These are phyloP conservation scores for Nicotiana noctiflora DNA, from an alignment of 257 asterid genomes.

Conservation along the genomic window DNA sequence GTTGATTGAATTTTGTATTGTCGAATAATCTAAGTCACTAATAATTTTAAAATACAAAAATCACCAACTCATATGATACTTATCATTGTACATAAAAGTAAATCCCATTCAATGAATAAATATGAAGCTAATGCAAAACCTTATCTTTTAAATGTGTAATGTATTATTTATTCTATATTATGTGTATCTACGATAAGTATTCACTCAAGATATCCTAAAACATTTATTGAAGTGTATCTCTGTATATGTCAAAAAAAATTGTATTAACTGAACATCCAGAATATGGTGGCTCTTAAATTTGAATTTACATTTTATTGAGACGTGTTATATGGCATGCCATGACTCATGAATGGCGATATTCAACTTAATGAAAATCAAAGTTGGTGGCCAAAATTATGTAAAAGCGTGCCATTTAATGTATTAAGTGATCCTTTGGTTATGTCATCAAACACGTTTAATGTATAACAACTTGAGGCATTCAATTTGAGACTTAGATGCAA, in stretches of 20 bases:
- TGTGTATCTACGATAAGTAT: background rate
- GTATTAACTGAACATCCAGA: background rate
- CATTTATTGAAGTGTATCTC: background rate
- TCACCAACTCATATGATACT: background rate
- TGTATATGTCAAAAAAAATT: background rate
- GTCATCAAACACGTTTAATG: background rate
- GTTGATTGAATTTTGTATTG: background rate
- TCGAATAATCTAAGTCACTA: background rate
- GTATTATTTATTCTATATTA: background rate
- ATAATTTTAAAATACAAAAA: background rate
- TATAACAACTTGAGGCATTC: background rate
- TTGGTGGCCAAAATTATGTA: background rate
- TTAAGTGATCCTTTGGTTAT: background rate
- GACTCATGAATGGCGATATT: background rate
- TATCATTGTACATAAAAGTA: background rate
- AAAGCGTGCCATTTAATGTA: background rate
- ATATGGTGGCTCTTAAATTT: background rate
- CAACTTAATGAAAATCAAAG: background rate
- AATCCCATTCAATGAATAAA: background rate
- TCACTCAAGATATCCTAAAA: background rate
- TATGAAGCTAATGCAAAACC: background rate
- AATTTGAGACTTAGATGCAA: background rate
- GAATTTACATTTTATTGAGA: background rate
- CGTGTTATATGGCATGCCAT: background rate
- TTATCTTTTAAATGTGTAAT: background rate